These are phyloP conservation scores for Phytophthora kernoviae DNA, from an alignment of 352 stramenopile genomes.

Conservation along the genomic window DNA sequence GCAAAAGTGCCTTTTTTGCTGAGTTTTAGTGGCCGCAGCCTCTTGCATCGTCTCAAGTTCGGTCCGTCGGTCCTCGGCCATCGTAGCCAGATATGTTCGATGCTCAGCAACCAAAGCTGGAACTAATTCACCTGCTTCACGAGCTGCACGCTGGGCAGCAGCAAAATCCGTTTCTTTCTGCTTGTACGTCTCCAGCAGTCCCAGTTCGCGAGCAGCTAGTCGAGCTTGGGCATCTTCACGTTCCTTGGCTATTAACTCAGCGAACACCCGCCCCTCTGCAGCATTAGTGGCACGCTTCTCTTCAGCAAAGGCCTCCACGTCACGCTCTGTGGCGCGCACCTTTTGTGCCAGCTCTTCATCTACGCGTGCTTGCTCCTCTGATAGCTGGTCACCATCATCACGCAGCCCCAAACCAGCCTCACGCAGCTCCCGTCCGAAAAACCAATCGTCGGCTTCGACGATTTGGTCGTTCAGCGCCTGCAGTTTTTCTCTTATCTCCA, in stretches of 20 bases:
- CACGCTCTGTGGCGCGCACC: conserved; percentile 78
- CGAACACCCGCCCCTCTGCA: conserved; percentile 60
- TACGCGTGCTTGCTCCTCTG: conserved; percentile 59
- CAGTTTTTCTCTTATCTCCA: conserved; percentile 62
- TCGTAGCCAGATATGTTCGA: conserved; percentile 72
- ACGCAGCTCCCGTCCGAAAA: conserved; percentile 88
- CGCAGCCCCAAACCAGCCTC: conserved; percentile 74
- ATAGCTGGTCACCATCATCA: conserved; percentile 59
- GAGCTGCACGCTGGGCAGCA: conserved; percentile 65
- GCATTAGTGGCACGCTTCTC: conserved; percentile 74
- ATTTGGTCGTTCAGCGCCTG: conserved; percentile 78
- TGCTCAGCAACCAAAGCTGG: conserved; percentile 81
- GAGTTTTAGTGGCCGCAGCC: conserved; percentile 40
- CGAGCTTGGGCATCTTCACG: conserved; percentile 46
- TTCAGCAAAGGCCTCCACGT: conserved; percentile 76
- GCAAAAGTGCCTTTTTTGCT: conserved; percentile 83
- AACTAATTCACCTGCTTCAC: conserved; percentile 63
- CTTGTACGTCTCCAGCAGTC: conserved; percentile 76
- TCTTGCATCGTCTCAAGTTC: conserved; percentile 64
- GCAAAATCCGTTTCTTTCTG: conserved; percentile 81
- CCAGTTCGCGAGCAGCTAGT: conserved; percentile 70
- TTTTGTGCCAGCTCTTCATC: conserved; percentile 86
- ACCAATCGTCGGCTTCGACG: conserved; percentile 94
- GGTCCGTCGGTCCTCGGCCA: conserved; percentile 76
- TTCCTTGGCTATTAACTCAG: conserved; percentile 65